Percentiles rank a stretch among this genome's conserved stretches.
phyloP scores from a whole-genome alignment of 148 eudicot genomes.

The Rhododendron molle region DNA sequence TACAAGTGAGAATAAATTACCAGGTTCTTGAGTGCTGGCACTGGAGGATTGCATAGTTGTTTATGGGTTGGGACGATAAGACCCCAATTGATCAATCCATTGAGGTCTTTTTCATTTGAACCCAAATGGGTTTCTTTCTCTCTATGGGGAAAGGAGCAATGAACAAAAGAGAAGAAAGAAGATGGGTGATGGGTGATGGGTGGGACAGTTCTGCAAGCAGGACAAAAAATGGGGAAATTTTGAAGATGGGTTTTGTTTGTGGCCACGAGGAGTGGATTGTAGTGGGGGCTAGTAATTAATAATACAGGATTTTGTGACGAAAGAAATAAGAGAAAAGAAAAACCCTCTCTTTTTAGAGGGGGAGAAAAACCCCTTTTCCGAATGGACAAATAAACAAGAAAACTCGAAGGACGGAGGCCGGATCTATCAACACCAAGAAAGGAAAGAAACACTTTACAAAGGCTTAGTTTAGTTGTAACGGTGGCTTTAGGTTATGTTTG shows the following conservation, averaged over 20 bases:
- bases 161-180: background rate
- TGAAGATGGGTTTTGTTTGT: background rate
- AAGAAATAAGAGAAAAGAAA: background rate
- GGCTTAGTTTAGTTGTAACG: background rate
- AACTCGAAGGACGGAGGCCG: background rate
- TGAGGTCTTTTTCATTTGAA: background rate
- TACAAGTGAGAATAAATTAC: slow-evolving; percentile 32
- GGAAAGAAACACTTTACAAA: background rate
- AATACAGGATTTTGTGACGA: slow-evolving; percentile 14
- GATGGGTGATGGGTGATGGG: background rate
- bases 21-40: slow-evolving; percentile 41
- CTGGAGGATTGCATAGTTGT: slow-evolving; percentile 52
- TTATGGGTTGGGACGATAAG: background rate
- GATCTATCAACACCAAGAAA: background rate
- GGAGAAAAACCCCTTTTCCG: background rate
- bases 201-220: background rate
- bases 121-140: background rate
- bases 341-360: background rate
- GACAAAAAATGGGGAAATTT: background rate
- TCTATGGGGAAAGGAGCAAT: background rate
- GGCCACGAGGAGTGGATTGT: background rate
- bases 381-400: background rate
- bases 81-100: slow-evolving; percentile 11
- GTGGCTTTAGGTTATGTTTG: background rate
- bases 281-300: background rate